Conservation (phyloP, 371 early-diverging fungal genomes). For the Hamiltosporidium tvaerminnensis region DNA sequence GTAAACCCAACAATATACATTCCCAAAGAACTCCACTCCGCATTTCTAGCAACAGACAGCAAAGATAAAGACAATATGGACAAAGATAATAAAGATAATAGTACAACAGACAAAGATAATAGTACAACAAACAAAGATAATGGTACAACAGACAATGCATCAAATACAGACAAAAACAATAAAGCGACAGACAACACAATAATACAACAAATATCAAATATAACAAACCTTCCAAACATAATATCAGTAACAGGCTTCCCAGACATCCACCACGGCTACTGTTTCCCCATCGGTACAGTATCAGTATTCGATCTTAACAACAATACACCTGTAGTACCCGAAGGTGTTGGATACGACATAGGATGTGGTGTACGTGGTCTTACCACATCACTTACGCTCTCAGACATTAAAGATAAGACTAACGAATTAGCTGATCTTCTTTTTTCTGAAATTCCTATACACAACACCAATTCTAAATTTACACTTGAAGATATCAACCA, state of each 20-base stretch:
- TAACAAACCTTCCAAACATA: slow-evolving; percentile 19
- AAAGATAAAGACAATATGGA: no score
- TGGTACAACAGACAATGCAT: no score
- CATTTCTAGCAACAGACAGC: no score
- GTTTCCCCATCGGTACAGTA: slow-evolving; percentile 50
- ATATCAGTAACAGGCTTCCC: slow-evolving; percentile 39
- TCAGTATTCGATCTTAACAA: slow-evolving; percentile 31
- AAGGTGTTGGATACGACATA: slow-evolving; percentile 52
- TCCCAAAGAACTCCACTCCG: no score
- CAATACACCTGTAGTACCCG: slow-evolving; percentile 31
- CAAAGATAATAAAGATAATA: no score
- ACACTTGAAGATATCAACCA: background rate
- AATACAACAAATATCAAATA: slow-evolving; percentile 29
- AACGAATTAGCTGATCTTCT: slow-evolving; percentile 16
- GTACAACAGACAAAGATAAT: no score
- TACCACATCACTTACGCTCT: slow-evolving; percentile 19
- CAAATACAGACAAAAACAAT: no score
- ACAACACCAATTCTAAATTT: slow-evolving; percentile 8
- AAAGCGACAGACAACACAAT: no score
- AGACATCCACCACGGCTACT: slow-evolving; percentile 51
- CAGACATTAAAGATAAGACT: slow-evolving; percentile 1
- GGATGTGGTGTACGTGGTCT: slow-evolving; percentile 53
- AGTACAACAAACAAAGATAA: no score
- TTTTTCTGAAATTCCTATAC: slow-evolving; percentile 11
- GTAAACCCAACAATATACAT: no score